These are phyloP conservation scores for Boletus rufocinnamomeus DNA, from an alignment of 768 basidiomycete genomes.

Conservation along the genomic window DNA sequence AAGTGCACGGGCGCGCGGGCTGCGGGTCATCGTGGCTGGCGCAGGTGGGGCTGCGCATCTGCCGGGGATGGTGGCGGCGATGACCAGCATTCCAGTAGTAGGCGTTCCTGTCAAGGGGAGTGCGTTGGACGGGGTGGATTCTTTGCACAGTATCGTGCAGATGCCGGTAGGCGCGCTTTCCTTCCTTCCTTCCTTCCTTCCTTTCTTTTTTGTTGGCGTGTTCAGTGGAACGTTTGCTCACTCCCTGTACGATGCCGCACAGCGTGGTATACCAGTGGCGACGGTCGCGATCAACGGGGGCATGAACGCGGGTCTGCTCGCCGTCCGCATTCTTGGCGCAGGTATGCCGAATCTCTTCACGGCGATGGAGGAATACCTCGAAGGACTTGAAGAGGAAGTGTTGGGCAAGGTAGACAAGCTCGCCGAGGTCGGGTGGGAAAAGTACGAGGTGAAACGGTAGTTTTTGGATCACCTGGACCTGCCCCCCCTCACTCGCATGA, in stretches of 20 bases:
- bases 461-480: neutral
- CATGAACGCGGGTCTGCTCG: slow-evolving; percentile 89
- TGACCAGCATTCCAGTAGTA: slow-evolving; percentile 90
- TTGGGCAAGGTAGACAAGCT: slow-evolving; percentile 76
- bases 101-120: slow-evolving; percentile 98
- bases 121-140: slow-evolving; percentile 92
- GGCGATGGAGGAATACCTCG: slow-evolving; percentile 76
- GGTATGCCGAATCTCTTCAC: slow-evolving; percentile 64
- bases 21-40: slow-evolving; percentile 85
- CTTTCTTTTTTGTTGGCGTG: neutral
- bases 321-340: slow-evolving; percentile 83
- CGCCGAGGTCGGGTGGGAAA: slow-evolving; percentile 82
- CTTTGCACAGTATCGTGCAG: slow-evolving; percentile 96
- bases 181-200: neutral
- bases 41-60: slow-evolving; percentile 99
- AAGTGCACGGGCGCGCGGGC: slow-evolving; percentile 64
- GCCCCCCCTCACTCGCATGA: no score
- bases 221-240: neutral
- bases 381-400: slow-evolving; percentile 71
- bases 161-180: slow-evolving; percentile 80
- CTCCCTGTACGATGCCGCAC: neutral
- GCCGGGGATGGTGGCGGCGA: slow-evolving; percentile 96
- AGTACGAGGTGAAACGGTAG: slow-evolving; percentile 55
- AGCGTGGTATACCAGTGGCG: slow-evolving; percentile 97
- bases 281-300: slow-evolving; percentile 97